Base-by-base conservation (phyloP, 2,329 filamentous ascomycete genomes). In the Daldinia sp. region DNA sequence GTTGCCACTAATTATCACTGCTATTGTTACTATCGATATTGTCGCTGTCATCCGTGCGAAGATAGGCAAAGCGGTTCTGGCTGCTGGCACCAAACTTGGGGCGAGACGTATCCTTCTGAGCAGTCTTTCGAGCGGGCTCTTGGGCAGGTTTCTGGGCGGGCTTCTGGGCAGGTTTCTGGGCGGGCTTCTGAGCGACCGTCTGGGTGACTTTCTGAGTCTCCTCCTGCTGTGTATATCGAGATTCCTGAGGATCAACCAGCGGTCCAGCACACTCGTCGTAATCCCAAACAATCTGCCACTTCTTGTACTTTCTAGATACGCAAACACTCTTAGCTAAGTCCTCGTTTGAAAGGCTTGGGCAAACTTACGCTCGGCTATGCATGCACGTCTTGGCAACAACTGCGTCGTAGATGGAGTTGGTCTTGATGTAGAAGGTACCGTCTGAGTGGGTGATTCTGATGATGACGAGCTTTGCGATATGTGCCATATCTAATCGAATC, bases 401-500 rank as follows among this genome's bases (percentile, higher is more conserved):
- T 9, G 92, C 90, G 64, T 90, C 89, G 71, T 90, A 84, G 8
- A 96, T 83, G 0, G 91, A 93, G 75, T 94, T 96, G 6, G 89
- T 92, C 57, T 85, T 88, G 67, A 96, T 87, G 74, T 86, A 86
- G 61, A 85, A 90, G 74, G 87, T 85, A 3, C 82, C 81, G 15
- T 82, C 79, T 2, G 77, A 76, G 74, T 91, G 89, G 6, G 78
- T 77, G 43, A 95, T 78, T 41, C 84, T 84, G 70, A 95, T 81
- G 9, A 96, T 84, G 19, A 89, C 80, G 1, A 96, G 82, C 64
- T 92, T 91, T 78, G 94, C 88, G 63, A 96, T 94, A 73, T 96
- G 92, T 21, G 93, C 89, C 34, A 95, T 82, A 70, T 96, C 90
- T 3, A 88, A 83, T 9, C 90, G 87, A 66, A 96, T 87, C 13